A percentile compares a stretch with the other conserved stretches of the same genome.
These are phyloP conservation scores for Pseudogymnoascus sp. DNA, from an alignment of 2,329 filamentous ascomycete genomes.

Conservation along the genomic window DNA sequence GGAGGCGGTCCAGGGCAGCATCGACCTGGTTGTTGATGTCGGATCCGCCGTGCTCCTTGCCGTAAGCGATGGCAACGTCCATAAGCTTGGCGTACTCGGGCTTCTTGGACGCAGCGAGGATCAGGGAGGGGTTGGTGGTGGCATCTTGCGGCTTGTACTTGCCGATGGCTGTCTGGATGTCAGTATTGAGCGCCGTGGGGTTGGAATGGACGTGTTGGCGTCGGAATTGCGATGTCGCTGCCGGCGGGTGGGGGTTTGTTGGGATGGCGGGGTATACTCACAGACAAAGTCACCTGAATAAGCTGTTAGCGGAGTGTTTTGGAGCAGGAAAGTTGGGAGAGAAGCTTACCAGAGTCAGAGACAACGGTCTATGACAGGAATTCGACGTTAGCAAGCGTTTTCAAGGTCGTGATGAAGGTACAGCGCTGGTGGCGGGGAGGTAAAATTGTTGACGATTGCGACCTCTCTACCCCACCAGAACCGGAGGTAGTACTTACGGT, in stretches of 20 bases:
- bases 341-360: constrained; percentile 78
- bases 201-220: constrained; percentile 10
- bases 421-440: neutral
- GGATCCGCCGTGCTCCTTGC: constrained; percentile 65
- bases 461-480: neutral
- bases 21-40: constrained; percentile 77
- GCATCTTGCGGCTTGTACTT: constrained; percentile 99
- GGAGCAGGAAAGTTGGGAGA: constrained; percentile 4
- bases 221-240: neutral
- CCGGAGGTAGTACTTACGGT: constrained; percentile 61
- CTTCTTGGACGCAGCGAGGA: constrained; percentile 98
- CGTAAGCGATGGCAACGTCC: constrained; percentile 74
- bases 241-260: constrained; percentile 12
- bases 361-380: constrained; percentile 65
- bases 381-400: constrained; percentile 15
- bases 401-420: constrained; percentile 13
- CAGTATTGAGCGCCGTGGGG: constrained; percentile 15
- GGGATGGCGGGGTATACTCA: constrained; percentile 39
- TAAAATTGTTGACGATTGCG: neutral
- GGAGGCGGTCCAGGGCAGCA: constrained; percentile 79
- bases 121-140: constrained; percentile 98
- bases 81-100: constrained; percentile 89
- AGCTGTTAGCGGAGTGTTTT: constrained; percentile 16
- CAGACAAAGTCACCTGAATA: constrained; percentile 64
- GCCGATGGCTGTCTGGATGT: constrained; percentile 67